phyloP scores from a whole-genome alignment of 352 stramenopile genomes.

The Phytophthora fragariae region DNA sequence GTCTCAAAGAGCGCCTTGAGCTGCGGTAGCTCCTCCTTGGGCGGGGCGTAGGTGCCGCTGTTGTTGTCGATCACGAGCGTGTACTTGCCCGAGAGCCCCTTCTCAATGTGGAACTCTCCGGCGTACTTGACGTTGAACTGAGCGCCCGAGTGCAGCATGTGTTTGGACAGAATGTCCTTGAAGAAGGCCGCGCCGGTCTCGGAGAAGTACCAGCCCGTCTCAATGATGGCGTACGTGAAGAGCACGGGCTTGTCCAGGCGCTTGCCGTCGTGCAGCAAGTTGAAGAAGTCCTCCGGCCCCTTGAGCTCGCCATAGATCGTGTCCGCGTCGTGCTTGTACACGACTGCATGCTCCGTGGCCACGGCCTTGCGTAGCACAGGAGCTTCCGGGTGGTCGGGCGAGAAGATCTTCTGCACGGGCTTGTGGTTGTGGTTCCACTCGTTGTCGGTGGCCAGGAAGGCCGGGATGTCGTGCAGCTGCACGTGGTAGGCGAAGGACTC shows the following conservation, averaged over 20 bases:
- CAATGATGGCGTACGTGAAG: conserved; percentile 50
- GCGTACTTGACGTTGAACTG: conserved; percentile 46
- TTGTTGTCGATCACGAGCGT: conserved; percentile 57
- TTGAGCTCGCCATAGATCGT: conserved; percentile 34
- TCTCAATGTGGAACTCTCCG: conserved; percentile 47
- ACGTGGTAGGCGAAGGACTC: conserved; percentile 42
- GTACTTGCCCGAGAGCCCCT: conserved; percentile 34
- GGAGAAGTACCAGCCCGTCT: conserved; percentile 51
- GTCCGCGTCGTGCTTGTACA: conserved; percentile 36
- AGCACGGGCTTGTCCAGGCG: conserved; percentile 42
- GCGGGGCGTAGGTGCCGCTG: conserved; percentile 49
- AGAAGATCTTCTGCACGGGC: conserved; percentile 49
- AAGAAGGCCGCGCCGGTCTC: conserved; percentile 53
- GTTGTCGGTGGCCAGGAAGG: conserved; percentile 33
- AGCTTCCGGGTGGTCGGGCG: conserved; percentile 33
- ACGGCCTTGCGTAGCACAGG: conserved; percentile 41
- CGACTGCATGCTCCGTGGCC: conserved; percentile 33
- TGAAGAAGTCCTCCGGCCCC: conserved; percentile 37
- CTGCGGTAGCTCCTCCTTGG: conserved; percentile 39
- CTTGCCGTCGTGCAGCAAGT: conserved; percentile 40
- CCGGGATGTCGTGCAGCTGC: conserved; percentile 43
- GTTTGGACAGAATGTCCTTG: conserved; percentile 59
- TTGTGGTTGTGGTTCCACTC: conserved; percentile 54
- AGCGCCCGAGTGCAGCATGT: conserved; percentile 47
- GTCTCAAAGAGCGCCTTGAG: conserved; percentile 44